These are phyloP conservation scores for Aegilops longissima DNA, from an alignment of 176 grass and related monocot genomes.

Conservation along the genomic window DNA sequence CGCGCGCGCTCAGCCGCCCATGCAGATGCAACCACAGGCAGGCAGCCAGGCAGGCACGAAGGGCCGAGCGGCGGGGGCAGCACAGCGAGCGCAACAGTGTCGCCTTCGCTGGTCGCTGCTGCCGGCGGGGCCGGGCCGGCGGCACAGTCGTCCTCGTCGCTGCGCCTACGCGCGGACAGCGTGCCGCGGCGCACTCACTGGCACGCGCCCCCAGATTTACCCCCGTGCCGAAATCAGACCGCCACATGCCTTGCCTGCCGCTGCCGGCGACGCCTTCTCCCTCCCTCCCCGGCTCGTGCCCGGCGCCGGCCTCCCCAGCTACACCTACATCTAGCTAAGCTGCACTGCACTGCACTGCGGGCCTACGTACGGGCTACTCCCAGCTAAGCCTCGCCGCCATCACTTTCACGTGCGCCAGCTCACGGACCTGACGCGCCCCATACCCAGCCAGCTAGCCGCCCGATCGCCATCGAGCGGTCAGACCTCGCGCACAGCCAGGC, in stretches of 20 bases:
- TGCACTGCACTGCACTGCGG: too few species aligned
- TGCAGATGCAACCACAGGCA: too few species aligned
- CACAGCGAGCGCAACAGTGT: background rate
- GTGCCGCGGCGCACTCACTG: background rate
- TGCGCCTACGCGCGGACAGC: background rate
- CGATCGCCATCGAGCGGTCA: background rate
- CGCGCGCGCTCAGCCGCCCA: too few species aligned
- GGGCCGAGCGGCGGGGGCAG: background rate
- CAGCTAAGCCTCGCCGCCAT: background rate
- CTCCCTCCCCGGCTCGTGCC: too few species aligned
- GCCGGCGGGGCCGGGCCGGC: background rate
- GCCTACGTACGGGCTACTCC: too few species aligned
- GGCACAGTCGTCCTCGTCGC: background rate
- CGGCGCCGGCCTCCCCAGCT: too few species aligned
- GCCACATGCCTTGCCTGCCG: background rate
- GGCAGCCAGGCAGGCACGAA: too few species aligned
- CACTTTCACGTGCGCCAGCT: constrained; percentile 45
- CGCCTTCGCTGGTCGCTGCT: background rate
- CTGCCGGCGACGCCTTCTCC: too few species aligned
- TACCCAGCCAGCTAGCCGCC: background rate
- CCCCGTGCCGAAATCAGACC: background rate
- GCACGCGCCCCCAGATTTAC: background rate
- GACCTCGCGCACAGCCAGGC: background rate
- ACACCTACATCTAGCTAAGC: too few species aligned
- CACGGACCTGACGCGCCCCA: background rate